Evolutionary conservation across 176 grass and related monocot species (phyloP).

Genomic region (Calamus simplicifolius): DNA sequence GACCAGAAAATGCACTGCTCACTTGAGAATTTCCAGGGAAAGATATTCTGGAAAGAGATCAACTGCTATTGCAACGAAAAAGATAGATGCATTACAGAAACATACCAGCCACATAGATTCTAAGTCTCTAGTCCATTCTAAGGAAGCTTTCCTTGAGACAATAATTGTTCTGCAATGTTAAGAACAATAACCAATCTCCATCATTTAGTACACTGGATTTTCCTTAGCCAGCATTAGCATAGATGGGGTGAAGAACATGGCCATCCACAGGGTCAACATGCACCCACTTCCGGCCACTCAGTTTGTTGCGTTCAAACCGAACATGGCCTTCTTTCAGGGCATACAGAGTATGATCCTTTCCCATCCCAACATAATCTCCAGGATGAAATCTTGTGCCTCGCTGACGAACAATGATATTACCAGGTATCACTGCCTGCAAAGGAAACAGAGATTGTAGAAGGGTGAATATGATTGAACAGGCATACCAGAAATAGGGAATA

Average conservation of each 20-base stretch:
- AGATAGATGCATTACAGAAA: too few species aligned
- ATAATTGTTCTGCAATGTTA: too few species aligned
- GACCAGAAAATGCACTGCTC: too few species aligned
- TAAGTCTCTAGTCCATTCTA: too few species aligned
- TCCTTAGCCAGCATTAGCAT: slow-evolving; percentile 8
- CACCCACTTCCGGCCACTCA: slow-evolving; percentile 80
- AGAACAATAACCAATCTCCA: too few species aligned
- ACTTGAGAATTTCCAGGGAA: too few species aligned
- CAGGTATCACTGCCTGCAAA: slow-evolving; percentile 44
- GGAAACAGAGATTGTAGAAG: not conserved
- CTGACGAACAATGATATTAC: slow-evolving; percentile 83
- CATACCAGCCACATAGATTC: too few species aligned
- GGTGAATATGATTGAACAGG: not conserved
- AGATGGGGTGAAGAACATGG: slow-evolving; percentile 62
- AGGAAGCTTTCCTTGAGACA: too few species aligned
- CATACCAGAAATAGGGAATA: not conserved
- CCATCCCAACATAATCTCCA: slow-evolving; percentile 75
- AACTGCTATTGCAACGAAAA: too few species aligned
- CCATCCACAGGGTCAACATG: slow-evolving; percentile 62
- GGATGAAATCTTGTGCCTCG: slow-evolving; percentile 77
- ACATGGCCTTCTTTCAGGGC: slow-evolving; percentile 75
- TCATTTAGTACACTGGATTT: too few species aligned
- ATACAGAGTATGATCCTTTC: slow-evolving; percentile 75
- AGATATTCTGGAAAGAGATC: too few species aligned
- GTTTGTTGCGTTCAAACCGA: slow-evolving; percentile 68